Evolutionary conservation across 2,329 filamentous ascomycete genomes (phyloP).

Genomic region (Aspergillus spinulosporus): DNA sequence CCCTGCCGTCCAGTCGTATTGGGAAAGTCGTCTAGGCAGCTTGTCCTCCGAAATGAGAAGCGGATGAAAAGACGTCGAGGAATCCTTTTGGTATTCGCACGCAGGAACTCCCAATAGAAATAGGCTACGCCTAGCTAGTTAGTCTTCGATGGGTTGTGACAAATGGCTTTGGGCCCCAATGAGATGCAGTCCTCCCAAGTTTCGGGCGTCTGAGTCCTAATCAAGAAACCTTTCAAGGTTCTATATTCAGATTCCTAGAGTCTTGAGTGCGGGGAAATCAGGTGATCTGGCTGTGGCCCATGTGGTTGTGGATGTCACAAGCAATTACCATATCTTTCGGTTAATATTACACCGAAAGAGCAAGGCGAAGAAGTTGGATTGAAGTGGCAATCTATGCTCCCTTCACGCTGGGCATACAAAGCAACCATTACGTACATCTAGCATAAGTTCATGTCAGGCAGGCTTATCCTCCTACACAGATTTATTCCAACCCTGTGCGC

Average conservation of each 20-base stretch:
- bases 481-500: constrained; percentile 27
- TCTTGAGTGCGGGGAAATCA: neutral
- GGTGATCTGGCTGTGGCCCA: neutral
- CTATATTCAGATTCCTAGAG: neutral
- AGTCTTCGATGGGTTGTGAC: neutral
- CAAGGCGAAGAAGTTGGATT: neutral
- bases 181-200: no score
- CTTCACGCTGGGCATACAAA: constrained; percentile 24
- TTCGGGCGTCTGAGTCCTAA: neutral
- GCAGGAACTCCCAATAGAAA: neutral
- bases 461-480: constrained; percentile 28
- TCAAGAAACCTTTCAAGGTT: neutral
- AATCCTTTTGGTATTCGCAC: neutral
- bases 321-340: neutral
- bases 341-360: neutral
- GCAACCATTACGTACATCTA: constrained; percentile 33
- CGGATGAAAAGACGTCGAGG: neutral
- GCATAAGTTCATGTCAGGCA: constrained; percentile 32
- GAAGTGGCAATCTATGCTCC: neutral
- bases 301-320: neutral
- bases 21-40: neutral
- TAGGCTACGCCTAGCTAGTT: neutral
- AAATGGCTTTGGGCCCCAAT: no score
- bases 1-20: neutral
- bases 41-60: neutral